Conservation (phyloP, 75 land plant genomes). For the Chamaecyparis obtusa region DNA sequence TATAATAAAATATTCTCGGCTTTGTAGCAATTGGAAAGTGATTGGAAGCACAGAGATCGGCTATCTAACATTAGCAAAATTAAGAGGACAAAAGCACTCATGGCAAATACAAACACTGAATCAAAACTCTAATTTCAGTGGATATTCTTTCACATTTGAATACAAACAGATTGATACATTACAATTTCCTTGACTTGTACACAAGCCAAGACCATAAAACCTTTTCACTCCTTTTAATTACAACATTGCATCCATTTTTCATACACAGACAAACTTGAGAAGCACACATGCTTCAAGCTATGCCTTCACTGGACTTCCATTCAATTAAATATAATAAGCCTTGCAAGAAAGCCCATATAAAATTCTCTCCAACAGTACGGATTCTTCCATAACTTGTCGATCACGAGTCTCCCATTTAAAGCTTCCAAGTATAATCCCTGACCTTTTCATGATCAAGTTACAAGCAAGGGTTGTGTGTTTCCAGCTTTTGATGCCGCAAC, state of each 20-base stretch:
- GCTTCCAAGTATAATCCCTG: background rate
- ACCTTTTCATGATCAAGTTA: background rate
- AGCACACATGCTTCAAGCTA: background rate
- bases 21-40: background rate
- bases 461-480: background rate
- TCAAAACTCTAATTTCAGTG: constrained; percentile 3
- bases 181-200: constrained; percentile 6
- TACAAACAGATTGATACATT: constrained; percentile 11
- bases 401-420: background rate
- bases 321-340: background rate
- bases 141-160: constrained; percentile 10
- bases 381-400: background rate
- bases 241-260: background rate
- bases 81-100: background rate
- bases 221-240: constrained; percentile 14
- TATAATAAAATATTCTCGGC: background rate
- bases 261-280: constrained; percentile 5
- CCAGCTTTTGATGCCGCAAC: constrained; percentile 19
- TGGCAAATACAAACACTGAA: constrained; percentile 6
- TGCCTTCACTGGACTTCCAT: constrained; percentile 9
- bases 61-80: background rate
- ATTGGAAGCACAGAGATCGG: background rate
- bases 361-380: background rate
- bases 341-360: constrained; percentile 1
- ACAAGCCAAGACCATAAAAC: constrained; percentile 6